A percentile compares a stretch with the other conserved stretches of the same genome.
Conservation (phyloP, 352 stramenopile genomes). For the Salisapilia sapeloensis region DNA sequence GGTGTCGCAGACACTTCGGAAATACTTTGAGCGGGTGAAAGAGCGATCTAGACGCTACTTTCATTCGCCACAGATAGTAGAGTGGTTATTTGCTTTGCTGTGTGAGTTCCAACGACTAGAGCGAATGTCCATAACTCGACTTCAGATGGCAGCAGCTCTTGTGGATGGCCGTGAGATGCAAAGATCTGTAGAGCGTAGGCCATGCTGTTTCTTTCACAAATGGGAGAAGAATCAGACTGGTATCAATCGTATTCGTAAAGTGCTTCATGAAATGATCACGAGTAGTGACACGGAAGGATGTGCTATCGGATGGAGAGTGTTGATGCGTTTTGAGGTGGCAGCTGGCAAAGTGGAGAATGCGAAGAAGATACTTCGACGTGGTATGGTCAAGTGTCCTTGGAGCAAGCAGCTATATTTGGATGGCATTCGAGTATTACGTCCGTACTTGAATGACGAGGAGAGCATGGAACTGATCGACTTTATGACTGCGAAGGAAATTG, state of each 20-base stretch:
- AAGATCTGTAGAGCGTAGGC: neutral
- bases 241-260: conserved; percentile 26
- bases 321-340: conserved; percentile 58
- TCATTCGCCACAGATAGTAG: conserved; percentile 38
- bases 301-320: conserved; percentile 52
- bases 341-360: conserved; percentile 47
- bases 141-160: too few relatives aligned
- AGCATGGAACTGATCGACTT: conserved; percentile 49
- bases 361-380: conserved; percentile 60
- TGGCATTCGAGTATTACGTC: conserved; percentile 30
- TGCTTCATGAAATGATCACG: conserved; percentile 51
- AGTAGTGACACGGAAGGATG: conserved; percentile 25
- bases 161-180: too few relatives aligned
- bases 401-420: conserved; percentile 66
- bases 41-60: conserved; percentile 26
- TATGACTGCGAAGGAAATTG: conserved; percentile 53
- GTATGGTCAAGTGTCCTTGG: conserved; percentile 50
- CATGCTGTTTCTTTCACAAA: conserved; percentile 52
- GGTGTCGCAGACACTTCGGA: conserved; percentile 51
- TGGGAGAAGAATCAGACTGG: conserved; percentile 40
- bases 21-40: conserved; percentile 28
- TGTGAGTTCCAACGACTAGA: conserved; percentile 46
- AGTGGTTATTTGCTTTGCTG: conserved; percentile 63
- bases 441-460: conserved; percentile 41
- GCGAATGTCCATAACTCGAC: conserved; percentile 10